Base-by-base conservation (phyloP, 1,284 basidiomycete species). In the Fomitopsis palustris region DNA sequence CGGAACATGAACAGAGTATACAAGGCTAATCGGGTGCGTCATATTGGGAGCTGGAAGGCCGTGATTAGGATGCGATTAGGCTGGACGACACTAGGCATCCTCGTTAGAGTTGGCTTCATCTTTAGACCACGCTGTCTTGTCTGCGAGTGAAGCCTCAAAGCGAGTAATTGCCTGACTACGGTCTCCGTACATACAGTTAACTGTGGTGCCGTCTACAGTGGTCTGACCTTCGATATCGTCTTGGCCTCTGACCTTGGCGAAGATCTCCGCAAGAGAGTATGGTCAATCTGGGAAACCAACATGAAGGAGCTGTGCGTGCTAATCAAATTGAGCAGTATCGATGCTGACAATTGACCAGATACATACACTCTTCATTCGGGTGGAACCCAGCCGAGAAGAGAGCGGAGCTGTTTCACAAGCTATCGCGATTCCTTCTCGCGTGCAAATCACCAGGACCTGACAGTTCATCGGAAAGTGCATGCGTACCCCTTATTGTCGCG, bases 331-430 rank as follows among this genome's bases (percentile, higher is more conserved):
- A 21, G n/a, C 16, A 3, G 41, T 4, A 31, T 16, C 6, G 17
- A 7, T 2, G 14, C 19, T 42, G 37, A 54, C 19, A 16, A 39
- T 9, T 35, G 55, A 29, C 16, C 59, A 88, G 85, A 41, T 84
- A 83, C 62, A 67, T 65, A 31, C 57, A 67, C 12, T 89, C 88
- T 2, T 86, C 87, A 6, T 81, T 88, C 67, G 86, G 85, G 19
- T 92, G 88, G 88, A 67, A 88, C 57, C 82, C 86, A 35, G 57
- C 64, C 2, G 64, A 72, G 8, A 91, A 91, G 70, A 72, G 67
- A 57, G 69, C 71, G 45, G 88, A 92, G 65, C 67, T 90, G 25
- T 92, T 90, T 65, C 69, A 87, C 65, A 45, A 64, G 0, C 62
- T 77, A 31, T 84, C 87, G 38, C 81, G 90, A 12, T 90, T 86